These are phyloP conservation scores for Clonostachys sp. DNA, from an alignment of 2,329 filamentous ascomycete genomes.

Conservation along the genomic window DNA sequence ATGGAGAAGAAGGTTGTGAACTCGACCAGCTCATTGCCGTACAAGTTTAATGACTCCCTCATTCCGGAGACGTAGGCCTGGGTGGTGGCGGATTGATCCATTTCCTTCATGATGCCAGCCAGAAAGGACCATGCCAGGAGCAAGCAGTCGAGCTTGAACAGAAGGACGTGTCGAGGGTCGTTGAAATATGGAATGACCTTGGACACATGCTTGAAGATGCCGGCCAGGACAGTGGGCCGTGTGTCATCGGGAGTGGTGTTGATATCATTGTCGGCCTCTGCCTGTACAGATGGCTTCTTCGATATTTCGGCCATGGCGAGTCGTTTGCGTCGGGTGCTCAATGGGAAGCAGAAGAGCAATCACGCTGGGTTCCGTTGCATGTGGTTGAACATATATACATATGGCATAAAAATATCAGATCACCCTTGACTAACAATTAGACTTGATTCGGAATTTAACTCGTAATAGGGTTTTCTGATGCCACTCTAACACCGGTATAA, in stretches of 20 bases:
- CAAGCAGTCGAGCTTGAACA: constrained; percentile 24
- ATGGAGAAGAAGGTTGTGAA: constrained; percentile 48
- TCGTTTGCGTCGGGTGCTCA: too few species aligned
- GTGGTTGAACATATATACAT: too few species aligned
- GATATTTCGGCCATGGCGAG: too few species aligned
- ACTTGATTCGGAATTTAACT: too few species aligned
- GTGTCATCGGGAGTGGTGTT: background rate
- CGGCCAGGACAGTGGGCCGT: background rate
- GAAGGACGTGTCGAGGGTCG: constrained; percentile 19
- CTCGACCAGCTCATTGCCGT: constrained; percentile 50
- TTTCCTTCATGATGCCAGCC: constrained; percentile 26
- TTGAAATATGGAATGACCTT: constrained; percentile 12
- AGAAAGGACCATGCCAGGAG: constrained; percentile 27
- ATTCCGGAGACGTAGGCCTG: constrained; percentile 31
- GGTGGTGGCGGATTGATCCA: constrained; percentile 27
- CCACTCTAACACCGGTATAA: too few species aligned
- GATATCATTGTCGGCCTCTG: background rate
- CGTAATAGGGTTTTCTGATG: too few species aligned
- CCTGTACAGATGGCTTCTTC: too few species aligned
- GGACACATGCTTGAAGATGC: background rate
- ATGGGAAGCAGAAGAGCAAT: too few species aligned
- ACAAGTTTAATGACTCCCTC: constrained; percentile 27
- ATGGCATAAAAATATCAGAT: too few species aligned
- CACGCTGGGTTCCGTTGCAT: too few species aligned
- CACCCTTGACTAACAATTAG: too few species aligned